Conservation (phyloP, 129 eudicot species). For the Pseudognaphalium luteoalbum region DNA sequence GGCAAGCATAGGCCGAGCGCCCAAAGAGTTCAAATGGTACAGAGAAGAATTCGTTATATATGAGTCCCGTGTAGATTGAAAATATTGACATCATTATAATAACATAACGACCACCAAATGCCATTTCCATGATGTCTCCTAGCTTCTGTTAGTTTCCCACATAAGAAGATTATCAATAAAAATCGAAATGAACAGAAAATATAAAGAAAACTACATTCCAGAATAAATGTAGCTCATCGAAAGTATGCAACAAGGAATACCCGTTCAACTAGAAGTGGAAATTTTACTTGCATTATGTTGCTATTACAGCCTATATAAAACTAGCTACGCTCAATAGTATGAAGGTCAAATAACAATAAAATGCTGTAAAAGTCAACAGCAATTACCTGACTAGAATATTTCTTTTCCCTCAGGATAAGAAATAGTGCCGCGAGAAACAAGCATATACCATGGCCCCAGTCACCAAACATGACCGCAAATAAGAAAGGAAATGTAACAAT, state of each 20-base stretch:
- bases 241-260: background rate
- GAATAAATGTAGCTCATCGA: background rate
- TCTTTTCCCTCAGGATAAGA: conserved; percentile 72
- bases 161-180: conserved; percentile 15
- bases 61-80: conserved; percentile 85
- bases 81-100: conserved; percentile 86
- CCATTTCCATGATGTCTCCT: conserved; percentile 95
- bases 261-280: no score
- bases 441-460: conserved; percentile 96
- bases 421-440: conserved; percentile 69
- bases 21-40: conserved; percentile 92
- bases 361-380: background rate
- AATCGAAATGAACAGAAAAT: conserved; percentile 2
- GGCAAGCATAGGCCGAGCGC: conserved; percentile 76
- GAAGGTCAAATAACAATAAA: conserved; percentile 4
- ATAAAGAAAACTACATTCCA: background rate
- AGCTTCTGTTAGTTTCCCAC: conserved; percentile 62
- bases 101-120: conserved; percentile 93
- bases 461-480: conserved; percentile 97
- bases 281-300: background rate
- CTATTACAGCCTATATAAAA: conserved; percentile 6
- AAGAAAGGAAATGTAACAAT: conserved; percentile 85
- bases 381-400: conserved; percentile 73
- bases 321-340: background rate
- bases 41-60: conserved; percentile 89